Conservation (phyloP, 371 early-diverging fungal species). For the Neoconidiobolus thromboides region DNA sequence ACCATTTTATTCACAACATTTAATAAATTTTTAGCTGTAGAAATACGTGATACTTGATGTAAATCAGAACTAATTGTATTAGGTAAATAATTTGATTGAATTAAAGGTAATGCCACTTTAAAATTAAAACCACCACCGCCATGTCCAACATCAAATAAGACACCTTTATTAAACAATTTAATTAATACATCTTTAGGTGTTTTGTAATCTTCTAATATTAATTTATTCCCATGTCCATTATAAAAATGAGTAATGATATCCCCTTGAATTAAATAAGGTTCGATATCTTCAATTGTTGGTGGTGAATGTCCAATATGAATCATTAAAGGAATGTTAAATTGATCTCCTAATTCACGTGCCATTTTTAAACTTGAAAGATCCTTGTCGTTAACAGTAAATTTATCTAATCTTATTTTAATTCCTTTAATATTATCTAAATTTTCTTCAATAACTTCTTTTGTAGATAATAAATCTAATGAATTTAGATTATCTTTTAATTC, state of each 20-base stretch:
- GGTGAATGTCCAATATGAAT: slow-evolving; percentile 11
- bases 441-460: slow-evolving; percentile 7
- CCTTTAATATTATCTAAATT: slow-evolving; percentile 11
- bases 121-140: slow-evolving; percentile 12
- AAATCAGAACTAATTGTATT: slow-evolving; percentile 12
- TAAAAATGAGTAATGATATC: slow-evolving; percentile 13
- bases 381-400: slow-evolving; percentile 7
- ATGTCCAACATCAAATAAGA: slow-evolving; percentile 12
- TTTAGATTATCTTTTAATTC: slow-evolving; percentile 7
- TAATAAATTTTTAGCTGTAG: slow-evolving; percentile 9
- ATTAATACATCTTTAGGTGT: slow-evolving; percentile 1
- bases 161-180: slow-evolving; percentile 8
- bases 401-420: slow-evolving; percentile 13
- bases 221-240: slow-evolving; percentile 9
- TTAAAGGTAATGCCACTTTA: slow-evolving; percentile 8
- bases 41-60: slow-evolving; percentile 11
- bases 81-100: slow-evolving; percentile 4
- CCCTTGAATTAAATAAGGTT: slow-evolving; percentile 8
- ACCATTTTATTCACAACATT: slow-evolving; percentile 11
- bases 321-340: slow-evolving; percentile 11
- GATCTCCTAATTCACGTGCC: slow-evolving; percentile 10
- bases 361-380: slow-evolving; percentile 9
- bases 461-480: slow-evolving; percentile 9
- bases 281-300: slow-evolving; percentile 10
- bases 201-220: slow-evolving; percentile 4